phyloP scores from a whole-genome alignment of 2,329 filamentous ascomycete genomes.

The Talaromyces sp. region DNA sequence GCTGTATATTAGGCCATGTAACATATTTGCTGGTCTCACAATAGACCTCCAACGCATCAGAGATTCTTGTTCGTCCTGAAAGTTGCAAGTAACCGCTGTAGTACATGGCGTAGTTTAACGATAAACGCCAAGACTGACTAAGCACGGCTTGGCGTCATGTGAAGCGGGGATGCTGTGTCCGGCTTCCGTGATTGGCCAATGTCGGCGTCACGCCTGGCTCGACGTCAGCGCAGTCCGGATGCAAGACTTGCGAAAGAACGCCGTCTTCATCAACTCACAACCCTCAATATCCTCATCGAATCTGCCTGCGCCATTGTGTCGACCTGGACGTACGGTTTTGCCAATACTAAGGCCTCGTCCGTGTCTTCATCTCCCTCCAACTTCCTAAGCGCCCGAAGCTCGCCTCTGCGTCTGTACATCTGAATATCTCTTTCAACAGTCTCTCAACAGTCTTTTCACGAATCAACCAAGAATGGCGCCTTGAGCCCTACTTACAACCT shows the following conservation, averaged over 20 bases:
- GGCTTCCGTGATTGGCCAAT: slow-evolving; percentile 6
- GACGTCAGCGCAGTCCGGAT: slow-evolving; percentile 3
- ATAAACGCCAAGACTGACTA: background rate
- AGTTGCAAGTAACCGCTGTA: background rate
- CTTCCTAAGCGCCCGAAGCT: background rate
- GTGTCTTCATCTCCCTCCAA: background rate
- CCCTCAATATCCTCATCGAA: background rate
- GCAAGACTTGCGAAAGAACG: background rate
- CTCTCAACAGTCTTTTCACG: background rate
- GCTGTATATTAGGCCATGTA: background rate
- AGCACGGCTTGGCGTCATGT: slow-evolving; percentile 1
- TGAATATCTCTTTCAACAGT: background rate
- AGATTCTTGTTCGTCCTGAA: background rate
- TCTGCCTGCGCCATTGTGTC: background rate
- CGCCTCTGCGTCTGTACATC: background rate
- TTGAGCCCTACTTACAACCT: background rate
- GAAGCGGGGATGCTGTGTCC: slow-evolving; percentile 2
- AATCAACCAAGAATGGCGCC: background rate
- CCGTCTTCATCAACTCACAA: background rate
- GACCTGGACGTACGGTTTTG: background rate
- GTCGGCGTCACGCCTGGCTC: background rate
- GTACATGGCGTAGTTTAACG: background rate
- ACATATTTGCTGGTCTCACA: background rate
- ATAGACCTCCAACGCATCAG: background rate
- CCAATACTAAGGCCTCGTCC: background rate